Evolutionary conservation across 169 alveolate species (phyloP).

Genomic region (Cryptosporidium felis): DNA sequence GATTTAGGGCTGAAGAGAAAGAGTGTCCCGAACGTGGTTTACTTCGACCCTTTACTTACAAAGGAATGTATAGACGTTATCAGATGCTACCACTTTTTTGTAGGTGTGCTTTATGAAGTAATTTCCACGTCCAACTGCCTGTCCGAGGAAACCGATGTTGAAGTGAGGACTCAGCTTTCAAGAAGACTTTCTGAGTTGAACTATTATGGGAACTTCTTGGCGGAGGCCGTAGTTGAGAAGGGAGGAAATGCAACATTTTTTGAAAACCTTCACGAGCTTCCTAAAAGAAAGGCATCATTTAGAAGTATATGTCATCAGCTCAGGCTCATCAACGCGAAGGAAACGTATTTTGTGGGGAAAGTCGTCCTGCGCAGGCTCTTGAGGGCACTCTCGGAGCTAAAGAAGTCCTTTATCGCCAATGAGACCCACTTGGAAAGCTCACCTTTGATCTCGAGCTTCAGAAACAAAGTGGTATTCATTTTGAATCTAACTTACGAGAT

Average conservation of each 20-base stretch:
- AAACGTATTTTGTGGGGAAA: not conserved
- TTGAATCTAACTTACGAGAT: not conserved
- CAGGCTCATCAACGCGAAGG: not conserved
- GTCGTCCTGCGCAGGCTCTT: not conserved
- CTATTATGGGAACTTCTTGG: slow-evolving; percentile 1
- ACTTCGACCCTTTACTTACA: not conserved
- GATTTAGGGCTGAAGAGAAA: not conserved
- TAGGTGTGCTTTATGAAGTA: not conserved
- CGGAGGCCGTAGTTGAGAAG: not conserved
- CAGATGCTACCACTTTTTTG: not conserved
- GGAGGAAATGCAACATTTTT: not conserved
- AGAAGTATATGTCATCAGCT: not conserved
- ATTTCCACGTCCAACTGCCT: not conserved
- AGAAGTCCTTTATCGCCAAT: not conserved
- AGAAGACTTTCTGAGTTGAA: not conserved
- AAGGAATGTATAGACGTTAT: not conserved
- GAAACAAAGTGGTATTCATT: not conserved
- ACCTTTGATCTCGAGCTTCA: not conserved
- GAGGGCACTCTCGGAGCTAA: not conserved
- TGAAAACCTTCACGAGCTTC: not conserved
- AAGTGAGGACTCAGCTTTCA: not conserved
- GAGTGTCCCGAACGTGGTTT: not conserved
- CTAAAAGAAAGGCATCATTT: not conserved
- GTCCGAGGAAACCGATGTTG: not conserved
- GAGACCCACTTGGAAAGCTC: not conserved